Percentiles rank a stretch among this genome's conserved stretches.
These are phyloP conservation scores for Mrakia frigida DNA, from an alignment of 768 basidiomycete genomes.

Conservation along the genomic window DNA sequence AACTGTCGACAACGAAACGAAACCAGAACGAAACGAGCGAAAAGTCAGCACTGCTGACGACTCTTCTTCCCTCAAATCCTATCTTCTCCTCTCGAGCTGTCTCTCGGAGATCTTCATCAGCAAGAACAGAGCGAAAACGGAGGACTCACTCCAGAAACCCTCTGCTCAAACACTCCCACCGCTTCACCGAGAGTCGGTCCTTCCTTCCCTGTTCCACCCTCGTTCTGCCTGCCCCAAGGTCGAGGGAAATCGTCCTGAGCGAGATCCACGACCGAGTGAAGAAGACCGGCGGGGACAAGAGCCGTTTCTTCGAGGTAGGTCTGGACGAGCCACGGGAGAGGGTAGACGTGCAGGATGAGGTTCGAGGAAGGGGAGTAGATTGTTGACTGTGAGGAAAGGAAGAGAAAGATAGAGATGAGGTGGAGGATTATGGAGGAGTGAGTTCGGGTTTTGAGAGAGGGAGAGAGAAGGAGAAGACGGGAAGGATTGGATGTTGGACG, in stretches of 20 bases:
- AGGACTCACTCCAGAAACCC: conserved; percentile 26
- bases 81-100: no score
- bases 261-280: conserved; percentile 18
- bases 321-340: conserved; percentile 14
- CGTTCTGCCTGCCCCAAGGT: conserved; percentile 13
- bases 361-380: conserved; percentile 5
- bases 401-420: not conserved
- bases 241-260: conserved; percentile 9
- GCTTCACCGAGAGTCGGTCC: conserved; percentile 19
- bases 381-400: conserved; percentile 11
- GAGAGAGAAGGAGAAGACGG: no score
- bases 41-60: not conserved
- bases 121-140: no score
- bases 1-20: not conserved
- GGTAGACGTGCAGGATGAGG: conserved; percentile 11
- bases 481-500: not conserved
- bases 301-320: conserved; percentile 12
- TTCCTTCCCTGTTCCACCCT: conserved; percentile 2
- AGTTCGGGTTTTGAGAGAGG: conserved; percentile 12
- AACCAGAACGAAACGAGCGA: not conserved
- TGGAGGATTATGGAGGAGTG: not conserved
- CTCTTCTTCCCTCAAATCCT: not conserved
- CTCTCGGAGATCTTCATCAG: no score
- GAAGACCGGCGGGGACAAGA: conserved; percentile 4
- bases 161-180: conserved; percentile 28